Percentiles rank a stretch among this genome's conserved stretches.
These are phyloP conservation scores for Haplosporangium gracile DNA, from an alignment of 192 early-diverging fungal genomes.

Conservation along the genomic window DNA sequence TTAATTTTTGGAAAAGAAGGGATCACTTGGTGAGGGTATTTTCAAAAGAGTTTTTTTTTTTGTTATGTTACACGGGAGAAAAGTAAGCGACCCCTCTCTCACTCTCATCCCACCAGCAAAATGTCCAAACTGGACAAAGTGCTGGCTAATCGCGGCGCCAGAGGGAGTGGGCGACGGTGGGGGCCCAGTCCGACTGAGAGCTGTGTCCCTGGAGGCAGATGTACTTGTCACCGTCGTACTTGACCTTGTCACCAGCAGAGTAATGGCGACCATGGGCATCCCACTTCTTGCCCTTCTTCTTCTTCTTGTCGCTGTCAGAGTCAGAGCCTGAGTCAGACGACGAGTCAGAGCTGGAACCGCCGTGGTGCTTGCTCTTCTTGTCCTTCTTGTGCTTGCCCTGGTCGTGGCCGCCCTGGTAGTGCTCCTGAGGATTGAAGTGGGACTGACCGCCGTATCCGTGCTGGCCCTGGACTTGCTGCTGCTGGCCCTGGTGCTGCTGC, in stretches of 20 bases:
- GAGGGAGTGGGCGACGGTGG: constrained; percentile 62
- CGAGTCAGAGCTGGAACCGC: neutral
- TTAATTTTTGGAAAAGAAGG: neutral
- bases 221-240: constrained; percentile 59
- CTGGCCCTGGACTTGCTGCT: constrained; percentile 23
- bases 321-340: constrained; percentile 12
- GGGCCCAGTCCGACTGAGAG: constrained; percentile 62
- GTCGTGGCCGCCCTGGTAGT: constrained; percentile 15
- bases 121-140: neutral
- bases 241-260: constrained; percentile 64
- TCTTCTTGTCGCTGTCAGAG: constrained; percentile 38
- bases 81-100: too few relatives aligned
- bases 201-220: constrained; percentile 64
- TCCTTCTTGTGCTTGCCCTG: constrained; percentile 19
- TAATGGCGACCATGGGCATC: constrained; percentile 59
- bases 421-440: neutral
- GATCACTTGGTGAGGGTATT: neutral
- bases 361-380: constrained; percentile 34
- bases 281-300: constrained; percentile 54
- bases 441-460: neutral
- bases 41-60: neutral
- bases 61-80: constrained; percentile 7
- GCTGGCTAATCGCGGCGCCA: constrained; percentile 54
- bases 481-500: constrained; percentile 24
- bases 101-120: neutral